phyloP scores from a whole-genome alignment of 2,329 filamentous ascomycete genomes.

The Furcasterigmium sp. region DNA sequence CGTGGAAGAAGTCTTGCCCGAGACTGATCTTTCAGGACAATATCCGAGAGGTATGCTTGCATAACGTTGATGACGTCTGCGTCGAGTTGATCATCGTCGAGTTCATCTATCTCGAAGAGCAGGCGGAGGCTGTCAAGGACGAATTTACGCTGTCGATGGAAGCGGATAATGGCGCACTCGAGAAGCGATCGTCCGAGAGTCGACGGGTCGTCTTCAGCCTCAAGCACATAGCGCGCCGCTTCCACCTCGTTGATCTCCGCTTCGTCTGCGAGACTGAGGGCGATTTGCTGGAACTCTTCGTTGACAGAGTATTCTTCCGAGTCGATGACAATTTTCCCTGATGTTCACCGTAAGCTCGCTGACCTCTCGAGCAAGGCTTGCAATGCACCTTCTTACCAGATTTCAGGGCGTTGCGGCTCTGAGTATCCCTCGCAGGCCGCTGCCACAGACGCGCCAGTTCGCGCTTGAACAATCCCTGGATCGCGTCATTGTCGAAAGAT shows the following conservation, averaged over 20 bases:
- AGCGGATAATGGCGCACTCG: constrained; percentile 77
- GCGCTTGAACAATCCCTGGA: constrained; percentile 66
- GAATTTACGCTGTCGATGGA: constrained; percentile 80
- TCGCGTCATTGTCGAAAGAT: constrained; percentile 64
- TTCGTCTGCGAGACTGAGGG: constrained; percentile 78
- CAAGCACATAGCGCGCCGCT: constrained; percentile 70
- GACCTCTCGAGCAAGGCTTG: too few species aligned
- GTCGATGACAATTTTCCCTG: constrained; percentile 71
- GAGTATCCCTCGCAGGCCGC: constrained; percentile 68
- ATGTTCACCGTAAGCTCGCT: too few species aligned
- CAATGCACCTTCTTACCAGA: constrained; percentile 56
- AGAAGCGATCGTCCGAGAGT: constrained; percentile 67
- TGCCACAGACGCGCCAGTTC: constrained; percentile 69
- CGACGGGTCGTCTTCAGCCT: constrained; percentile 63
- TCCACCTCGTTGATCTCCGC: constrained; percentile 86
- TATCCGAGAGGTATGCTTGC: constrained; percentile 49
- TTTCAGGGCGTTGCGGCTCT: constrained; percentile 66
- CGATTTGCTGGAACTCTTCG: constrained; percentile 78
- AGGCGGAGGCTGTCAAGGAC: constrained; percentile 80
- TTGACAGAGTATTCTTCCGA: constrained; percentile 77
- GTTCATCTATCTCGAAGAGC: constrained; percentile 63
- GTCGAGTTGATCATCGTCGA: constrained; percentile 47
- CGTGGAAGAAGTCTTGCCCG: constrained; percentile 62
- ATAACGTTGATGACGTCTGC: constrained; percentile 42
- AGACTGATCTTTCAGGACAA: constrained; percentile 43